phyloP scores from a whole-genome alignment of 2,329 filamentous ascomycete species.

The Laburnicola sp. region DNA sequence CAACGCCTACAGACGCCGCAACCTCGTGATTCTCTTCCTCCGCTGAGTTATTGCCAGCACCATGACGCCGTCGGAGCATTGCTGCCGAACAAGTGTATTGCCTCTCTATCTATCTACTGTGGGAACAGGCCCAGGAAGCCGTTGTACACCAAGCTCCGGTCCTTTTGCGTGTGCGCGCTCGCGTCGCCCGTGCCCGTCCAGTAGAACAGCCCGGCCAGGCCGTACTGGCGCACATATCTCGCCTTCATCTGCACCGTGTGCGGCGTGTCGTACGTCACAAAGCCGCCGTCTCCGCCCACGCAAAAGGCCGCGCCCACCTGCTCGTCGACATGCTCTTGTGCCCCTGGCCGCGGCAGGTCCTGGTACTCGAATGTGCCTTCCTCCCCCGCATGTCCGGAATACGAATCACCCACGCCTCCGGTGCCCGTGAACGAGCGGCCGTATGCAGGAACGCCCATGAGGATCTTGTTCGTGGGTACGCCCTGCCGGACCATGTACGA shows the following conservation, averaged over 20 bases:
- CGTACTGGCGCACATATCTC: conserved; percentile 69
- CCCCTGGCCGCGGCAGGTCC: conserved; percentile 63
- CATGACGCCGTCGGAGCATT: neutral
- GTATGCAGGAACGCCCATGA: conserved; percentile 75
- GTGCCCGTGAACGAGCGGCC: conserved; percentile 74
- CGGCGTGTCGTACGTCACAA: conserved; percentile 78
- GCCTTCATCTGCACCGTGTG: conserved; percentile 77
- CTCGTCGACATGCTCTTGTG: conserved; percentile 70
- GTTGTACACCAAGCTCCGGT: conserved; percentile 62
- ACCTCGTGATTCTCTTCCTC: no score
- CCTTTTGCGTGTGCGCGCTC: conserved; percentile 45
- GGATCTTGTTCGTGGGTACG: conserved; percentile 70
- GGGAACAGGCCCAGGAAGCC: conserved; percentile 59
- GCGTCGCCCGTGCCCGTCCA: conserved; percentile 77
- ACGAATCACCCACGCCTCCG: conserved; percentile 65
- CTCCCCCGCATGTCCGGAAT: conserved; percentile 57
- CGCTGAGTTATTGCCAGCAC: neutral
- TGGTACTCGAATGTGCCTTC: conserved; percentile 74
- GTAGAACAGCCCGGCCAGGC: conserved; percentile 77
- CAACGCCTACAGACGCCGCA: conserved; percentile 12
- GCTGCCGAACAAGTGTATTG: neutral
- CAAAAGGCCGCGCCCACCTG: conserved; percentile 71
- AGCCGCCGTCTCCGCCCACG: conserved; percentile 72
- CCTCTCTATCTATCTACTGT: conserved; percentile 17
- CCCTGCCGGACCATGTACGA: conserved; percentile 66